Evolutionary conservation across 768 basidiomycete species (phyloP).

Genomic region (Psilocybe subaeruginosa): DNA sequence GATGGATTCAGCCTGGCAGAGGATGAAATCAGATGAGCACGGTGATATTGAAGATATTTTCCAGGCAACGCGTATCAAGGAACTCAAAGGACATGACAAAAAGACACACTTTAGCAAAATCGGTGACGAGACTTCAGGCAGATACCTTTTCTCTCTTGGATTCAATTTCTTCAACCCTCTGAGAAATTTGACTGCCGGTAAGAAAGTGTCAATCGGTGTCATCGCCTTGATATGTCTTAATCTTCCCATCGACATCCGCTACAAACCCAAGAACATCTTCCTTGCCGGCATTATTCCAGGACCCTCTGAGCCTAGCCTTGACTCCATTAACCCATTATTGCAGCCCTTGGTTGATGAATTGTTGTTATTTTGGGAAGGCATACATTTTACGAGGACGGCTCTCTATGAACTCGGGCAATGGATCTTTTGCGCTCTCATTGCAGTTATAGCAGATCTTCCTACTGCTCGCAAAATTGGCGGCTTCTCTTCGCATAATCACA

Average conservation of each 20-base stretch:
- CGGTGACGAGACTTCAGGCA: neutral
- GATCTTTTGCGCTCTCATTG: constrained; percentile 28
- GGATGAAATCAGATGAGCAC: neutral
- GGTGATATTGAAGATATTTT: constrained; percentile 1
- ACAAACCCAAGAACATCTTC: constrained; percentile 36
- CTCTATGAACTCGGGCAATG: constrained; percentile 17
- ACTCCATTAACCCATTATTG: constrained; percentile 33
- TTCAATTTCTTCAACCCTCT: constrained; percentile 39
- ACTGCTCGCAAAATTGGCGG: constrained; percentile 29
- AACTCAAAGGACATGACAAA: too few relatives aligned
- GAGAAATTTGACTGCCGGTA: constrained; percentile 24
- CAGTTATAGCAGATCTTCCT: constrained; percentile 37
- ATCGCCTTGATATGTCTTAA: constrained; percentile 36
- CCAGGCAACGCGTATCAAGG: neutral
- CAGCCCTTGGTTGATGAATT: constrained; percentile 32
- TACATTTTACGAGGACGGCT: neutral
- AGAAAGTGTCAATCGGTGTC: constrained; percentile 30
- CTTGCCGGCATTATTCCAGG: constrained; percentile 32
- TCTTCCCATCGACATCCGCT: constrained; percentile 30
- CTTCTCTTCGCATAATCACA: constrained; percentile 11
- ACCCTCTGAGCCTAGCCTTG: constrained; percentile 25
- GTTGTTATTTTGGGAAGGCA: constrained; percentile 4
- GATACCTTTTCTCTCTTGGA: constrained; percentile 26
- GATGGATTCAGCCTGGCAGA: constrained; percentile 3
- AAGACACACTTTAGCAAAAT: neutral